Percentiles rank a stretch among this genome's conserved stretches.
Evolutionary conservation across 2,329 filamentous ascomycete species (phyloP).

Genomic region (Ophiostoma australiae): DNA sequence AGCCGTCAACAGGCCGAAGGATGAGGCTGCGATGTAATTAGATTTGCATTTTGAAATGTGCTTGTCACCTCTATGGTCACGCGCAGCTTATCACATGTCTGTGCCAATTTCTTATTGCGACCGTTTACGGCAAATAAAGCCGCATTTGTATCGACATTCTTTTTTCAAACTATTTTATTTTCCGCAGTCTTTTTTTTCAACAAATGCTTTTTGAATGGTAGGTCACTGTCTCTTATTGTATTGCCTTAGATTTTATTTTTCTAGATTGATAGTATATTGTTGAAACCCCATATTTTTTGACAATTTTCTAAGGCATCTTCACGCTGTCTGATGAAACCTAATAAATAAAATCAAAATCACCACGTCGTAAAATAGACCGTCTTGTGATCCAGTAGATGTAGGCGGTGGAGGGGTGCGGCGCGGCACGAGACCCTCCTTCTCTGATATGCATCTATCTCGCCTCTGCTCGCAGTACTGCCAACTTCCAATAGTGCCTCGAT

Average conservation of each 20-base stretch:
- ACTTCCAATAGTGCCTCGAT: neutral
- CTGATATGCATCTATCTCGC: neutral
- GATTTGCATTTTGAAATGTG: slow-evolving; percentile 5
- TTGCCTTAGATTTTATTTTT: no score
- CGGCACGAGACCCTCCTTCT: slow-evolving; percentile 9
- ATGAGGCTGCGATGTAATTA: neutral
- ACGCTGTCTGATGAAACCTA: no score
- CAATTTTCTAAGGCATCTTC: no score
- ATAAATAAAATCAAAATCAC: neutral
- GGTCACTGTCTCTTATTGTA: no score
- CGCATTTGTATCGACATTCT: no score
- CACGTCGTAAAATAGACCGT: neutral
- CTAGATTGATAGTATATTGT: no score
- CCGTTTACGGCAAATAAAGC: no score
- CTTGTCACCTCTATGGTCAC: neutral
- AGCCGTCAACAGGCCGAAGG: neutral
- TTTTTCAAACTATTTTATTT: no score
- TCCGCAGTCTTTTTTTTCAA: no score
- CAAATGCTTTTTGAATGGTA: no score
- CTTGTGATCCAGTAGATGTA: neutral
- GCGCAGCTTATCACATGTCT: neutral
- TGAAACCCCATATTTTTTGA: neutral
- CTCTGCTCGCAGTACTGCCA: neutral
- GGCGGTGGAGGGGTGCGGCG: neutral
- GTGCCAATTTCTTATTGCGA: no score